Percentiles rank a stretch among this genome's conserved stretches.
phyloP scores from a whole-genome alignment of 192 early-diverging fungal genomes.

The Entomortierella beljakovae region DNA sequence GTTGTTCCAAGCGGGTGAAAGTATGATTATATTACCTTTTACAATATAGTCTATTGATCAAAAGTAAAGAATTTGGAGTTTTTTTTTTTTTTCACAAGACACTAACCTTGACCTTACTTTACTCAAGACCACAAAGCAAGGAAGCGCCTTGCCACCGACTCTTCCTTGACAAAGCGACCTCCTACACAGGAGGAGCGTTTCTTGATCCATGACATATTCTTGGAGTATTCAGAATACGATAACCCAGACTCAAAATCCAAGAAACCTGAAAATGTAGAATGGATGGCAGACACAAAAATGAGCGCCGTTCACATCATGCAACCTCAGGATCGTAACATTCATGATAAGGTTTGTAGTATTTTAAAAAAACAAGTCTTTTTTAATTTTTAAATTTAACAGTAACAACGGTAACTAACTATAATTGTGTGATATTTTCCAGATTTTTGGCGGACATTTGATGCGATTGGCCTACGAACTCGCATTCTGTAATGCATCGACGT shows the following conservation, averaged over 20 bases:
- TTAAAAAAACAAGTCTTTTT: neutral
- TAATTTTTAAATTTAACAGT: neutral
- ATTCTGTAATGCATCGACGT: slow-evolving; percentile 78
- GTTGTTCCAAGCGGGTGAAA: slow-evolving; percentile 77
- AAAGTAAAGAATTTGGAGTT: neutral
- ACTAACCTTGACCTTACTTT: neutral
- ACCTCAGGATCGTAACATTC: slow-evolving; percentile 72
- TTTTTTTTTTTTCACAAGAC: too few relatives aligned
- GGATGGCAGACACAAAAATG: slow-evolving; percentile 82
- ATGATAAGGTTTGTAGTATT: slow-evolving; percentile 25
- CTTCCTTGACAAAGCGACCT: slow-evolving; percentile 72
- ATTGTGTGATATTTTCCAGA: too few relatives aligned
- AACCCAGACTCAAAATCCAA: slow-evolving; percentile 46
- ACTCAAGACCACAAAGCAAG: slow-evolving; percentile 61
- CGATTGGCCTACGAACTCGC: slow-evolving; percentile 88
- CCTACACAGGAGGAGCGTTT: slow-evolving; percentile 84
- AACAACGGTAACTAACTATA: too few relatives aligned
- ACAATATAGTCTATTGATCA: too few relatives aligned
- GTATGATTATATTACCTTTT: slow-evolving; percentile 8
- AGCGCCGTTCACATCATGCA: slow-evolving; percentile 77
- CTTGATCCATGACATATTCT: slow-evolving; percentile 83
- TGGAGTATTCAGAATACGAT: slow-evolving; percentile 74
- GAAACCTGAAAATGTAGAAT: slow-evolving; percentile 65
- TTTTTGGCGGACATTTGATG: slow-evolving; percentile 88
- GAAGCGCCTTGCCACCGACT: slow-evolving; percentile 55